Percentiles rank a stretch among this genome's conserved stretches.
These are phyloP conservation scores for Magnolia officinalis DNA, from an alignment of 164 flowering plant species.

Conservation along the genomic window DNA sequence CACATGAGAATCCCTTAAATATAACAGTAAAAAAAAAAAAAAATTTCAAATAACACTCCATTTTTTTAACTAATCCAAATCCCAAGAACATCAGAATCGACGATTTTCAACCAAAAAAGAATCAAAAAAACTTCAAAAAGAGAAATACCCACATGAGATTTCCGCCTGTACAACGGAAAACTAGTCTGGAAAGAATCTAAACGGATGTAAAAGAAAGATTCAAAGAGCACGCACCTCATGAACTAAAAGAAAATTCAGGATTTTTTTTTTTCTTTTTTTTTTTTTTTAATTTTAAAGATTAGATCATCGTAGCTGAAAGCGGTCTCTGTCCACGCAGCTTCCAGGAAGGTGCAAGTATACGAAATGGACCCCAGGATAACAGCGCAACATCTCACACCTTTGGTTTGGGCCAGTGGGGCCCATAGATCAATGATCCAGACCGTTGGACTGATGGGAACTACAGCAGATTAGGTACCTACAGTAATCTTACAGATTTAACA, in stretches of 20 bases:
- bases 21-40: background rate
- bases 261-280: background rate
- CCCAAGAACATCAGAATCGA: background rate
- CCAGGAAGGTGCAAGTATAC: background rate
- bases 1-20: background rate
- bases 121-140: background rate
- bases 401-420: too few species aligned
- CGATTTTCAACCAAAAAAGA: background rate
- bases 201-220: background rate
- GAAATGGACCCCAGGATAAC: background rate
- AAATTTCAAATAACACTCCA: background rate
- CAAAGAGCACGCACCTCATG: background rate
- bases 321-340: background rate
- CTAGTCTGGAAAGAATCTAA: background rate
- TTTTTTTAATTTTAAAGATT: background rate
- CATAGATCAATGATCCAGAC: too few species aligned
- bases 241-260: background rate
- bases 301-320: background rate
- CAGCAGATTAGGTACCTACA: too few species aligned
- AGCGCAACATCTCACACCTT: background rate
- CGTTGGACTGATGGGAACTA: too few species aligned
- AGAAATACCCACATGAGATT: background rate
- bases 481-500: too few species aligned
- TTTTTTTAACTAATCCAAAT: background rate
- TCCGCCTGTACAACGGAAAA: background rate